Evolutionary conservation across 257 asterid genomes (phyloP), one percentile per base, ranked within the genome.

Genomic region (Nicotiana otophora): DNA sequence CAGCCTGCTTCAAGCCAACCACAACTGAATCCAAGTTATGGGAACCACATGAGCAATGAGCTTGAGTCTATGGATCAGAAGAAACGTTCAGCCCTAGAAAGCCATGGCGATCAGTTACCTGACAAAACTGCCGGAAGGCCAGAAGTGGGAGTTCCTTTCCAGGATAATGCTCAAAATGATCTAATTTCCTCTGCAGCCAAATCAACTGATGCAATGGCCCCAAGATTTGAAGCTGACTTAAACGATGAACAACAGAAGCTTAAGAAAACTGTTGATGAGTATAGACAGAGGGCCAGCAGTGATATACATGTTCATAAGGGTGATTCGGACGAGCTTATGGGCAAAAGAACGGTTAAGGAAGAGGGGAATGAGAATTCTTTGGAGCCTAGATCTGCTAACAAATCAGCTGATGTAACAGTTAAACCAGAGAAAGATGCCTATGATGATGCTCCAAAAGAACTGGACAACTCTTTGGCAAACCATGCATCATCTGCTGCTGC

Each of bases 1-100:
- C 97, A 86, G 81, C 86, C 75, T 61, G 85, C 87, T 51, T 84
- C 87, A 75, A 80, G 83, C 53, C 94, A 85, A 81, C 81, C 88
- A 31, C 84, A 88, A 65, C 42, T 78, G 42, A 84, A 84, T 85
- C 90, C 83, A 42, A 86, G 80, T 82, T 84, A 83, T 89, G 86
- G 84, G 33, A 88, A 77, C 26, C 60, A 64, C 39, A 58, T 31
- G 53, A 81, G 72, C 61, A 83, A 77, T 60, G 87, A 87, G 65
- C 76, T 53, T 48, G 66, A 58, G n/a, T 53, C 82, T n/a, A 70
- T 77, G 16, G 86, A 85, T 84, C 85, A 57, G 77, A 81, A 76
- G 67, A 46, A 84, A 65, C 77, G 89, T 70, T 82, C 85, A 34
- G 67, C 63, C 83, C 80, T 63, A 67, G 96, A 84, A 81, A 61